Percentiles rank a stretch among this genome's conserved stretches.
phyloP scores from a whole-genome alignment of 257 asterid genomes.

The Solanum appendiculatum region DNA sequence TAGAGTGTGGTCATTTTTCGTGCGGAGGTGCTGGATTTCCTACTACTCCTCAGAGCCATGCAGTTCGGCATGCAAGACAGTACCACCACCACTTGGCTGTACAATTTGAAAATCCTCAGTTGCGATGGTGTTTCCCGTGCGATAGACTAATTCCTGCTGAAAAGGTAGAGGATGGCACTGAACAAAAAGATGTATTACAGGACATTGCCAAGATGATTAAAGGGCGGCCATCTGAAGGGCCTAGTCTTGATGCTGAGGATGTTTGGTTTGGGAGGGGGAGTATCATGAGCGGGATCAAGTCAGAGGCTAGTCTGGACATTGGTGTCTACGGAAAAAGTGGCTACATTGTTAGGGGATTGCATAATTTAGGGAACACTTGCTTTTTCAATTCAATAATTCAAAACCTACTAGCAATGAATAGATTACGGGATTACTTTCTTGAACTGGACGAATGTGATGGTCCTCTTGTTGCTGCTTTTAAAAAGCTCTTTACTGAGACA shows the following conservation, averaged over 20 bases:
- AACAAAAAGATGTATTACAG: conserved; percentile 33
- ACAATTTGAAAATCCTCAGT: conserved; percentile 57
- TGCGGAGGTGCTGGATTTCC: conserved; percentile 93
- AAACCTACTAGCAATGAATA: conserved; percentile 56
- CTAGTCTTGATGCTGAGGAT: conserved; percentile 56
- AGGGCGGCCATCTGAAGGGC: conserved; percentile 30
- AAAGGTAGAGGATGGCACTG: conserved; percentile 35
- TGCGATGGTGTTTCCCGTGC: conserved; percentile 69
- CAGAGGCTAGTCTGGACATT: conserved; percentile 22
- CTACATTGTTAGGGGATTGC: conserved; percentile 55
- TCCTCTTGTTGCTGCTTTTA: conserved; percentile 55
- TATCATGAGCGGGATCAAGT: conserved; percentile 30
- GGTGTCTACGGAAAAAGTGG: conserved; percentile 18
- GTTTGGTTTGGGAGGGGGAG: conserved; percentile 66
- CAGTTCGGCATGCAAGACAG: conserved; percentile 68
- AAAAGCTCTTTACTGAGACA: conserved; percentile 56
- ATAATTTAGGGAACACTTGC: conserved; percentile 93
- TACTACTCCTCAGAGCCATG: conserved; percentile 65
- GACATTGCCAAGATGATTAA: conserved; percentile 56
- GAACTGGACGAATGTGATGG: conserved; percentile 57
- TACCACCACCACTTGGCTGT: conserved; percentile 57
- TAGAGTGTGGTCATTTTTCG: conserved; percentile 70
- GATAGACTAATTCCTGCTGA: conserved; percentile 33
- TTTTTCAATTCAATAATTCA: conserved; percentile 85
- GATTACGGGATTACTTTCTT: conserved; percentile 41